A percentile compares a stretch with the other conserved stretches of the same genome.
phyloP scores from a whole-genome alignment of 108 stramenopile genomes.

The Cyclotella sp. region DNA sequence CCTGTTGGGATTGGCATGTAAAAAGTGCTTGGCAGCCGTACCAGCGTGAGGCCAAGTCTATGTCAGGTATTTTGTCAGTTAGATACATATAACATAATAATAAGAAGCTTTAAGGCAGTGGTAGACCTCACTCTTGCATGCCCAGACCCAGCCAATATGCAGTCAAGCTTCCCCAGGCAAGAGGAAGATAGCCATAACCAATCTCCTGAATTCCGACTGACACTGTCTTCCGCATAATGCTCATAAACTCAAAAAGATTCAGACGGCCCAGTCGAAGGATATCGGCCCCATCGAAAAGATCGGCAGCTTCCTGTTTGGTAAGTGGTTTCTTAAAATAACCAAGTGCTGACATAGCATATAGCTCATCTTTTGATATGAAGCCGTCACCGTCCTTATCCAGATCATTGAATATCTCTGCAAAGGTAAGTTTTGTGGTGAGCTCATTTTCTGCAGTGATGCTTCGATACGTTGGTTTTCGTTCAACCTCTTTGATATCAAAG shows the following conservation, averaged over 20 bases:
- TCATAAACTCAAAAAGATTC: slow-evolving; percentile 55
- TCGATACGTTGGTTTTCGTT: slow-evolving; percentile 18
- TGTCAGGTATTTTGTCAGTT: background rate
- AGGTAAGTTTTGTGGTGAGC: slow-evolving; percentile 41
- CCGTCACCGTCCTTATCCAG: slow-evolving; percentile 41
- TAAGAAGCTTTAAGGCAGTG: background rate
- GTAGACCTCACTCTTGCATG: slow-evolving; percentile 33
- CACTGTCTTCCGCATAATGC: slow-evolving; percentile 46
- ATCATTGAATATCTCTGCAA: slow-evolving; percentile 51
- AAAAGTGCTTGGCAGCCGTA: slow-evolving; percentile 41
- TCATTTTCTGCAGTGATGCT: slow-evolving; percentile 26
- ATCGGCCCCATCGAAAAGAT: slow-evolving; percentile 43
- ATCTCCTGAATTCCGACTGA: slow-evolving; percentile 52
- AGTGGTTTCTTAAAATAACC: slow-evolving; percentile 1
- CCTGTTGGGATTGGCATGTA: slow-evolving; percentile 15
- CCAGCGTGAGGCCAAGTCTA: slow-evolving; percentile 38
- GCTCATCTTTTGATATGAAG: slow-evolving; percentile 40
- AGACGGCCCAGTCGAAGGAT: slow-evolving; percentile 27
- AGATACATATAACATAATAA: background rate
- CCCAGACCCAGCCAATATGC: slow-evolving; percentile 55
- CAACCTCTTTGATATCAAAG: slow-evolving; percentile 32
- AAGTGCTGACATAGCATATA: slow-evolving; percentile 24
- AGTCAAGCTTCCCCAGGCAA: slow-evolving; percentile 51
- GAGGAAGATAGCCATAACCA: slow-evolving; percentile 54
- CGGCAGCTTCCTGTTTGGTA: slow-evolving; percentile 17